Conservation (phyloP, 306 rosid genomes). For the Acacia crassicarpa region DNA sequence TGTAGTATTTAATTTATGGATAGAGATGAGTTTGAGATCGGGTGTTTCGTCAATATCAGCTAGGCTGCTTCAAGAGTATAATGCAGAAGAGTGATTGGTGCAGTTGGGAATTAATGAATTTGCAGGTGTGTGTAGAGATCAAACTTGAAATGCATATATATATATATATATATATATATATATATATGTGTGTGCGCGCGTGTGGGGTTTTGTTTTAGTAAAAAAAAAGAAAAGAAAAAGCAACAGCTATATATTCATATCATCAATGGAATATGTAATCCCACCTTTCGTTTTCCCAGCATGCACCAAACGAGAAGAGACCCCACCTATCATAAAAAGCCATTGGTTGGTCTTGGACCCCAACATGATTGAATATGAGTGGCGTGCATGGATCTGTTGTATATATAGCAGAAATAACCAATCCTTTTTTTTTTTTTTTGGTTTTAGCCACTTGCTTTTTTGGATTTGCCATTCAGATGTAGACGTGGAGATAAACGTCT, state of each 20-base stretch:
- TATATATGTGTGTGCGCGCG: background rate
- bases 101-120: slow-evolving; percentile 2
- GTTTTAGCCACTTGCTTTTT: background rate
- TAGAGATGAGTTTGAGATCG: background rate
- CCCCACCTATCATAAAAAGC: background rate
- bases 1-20: too few relatives aligned
- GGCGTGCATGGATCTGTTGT: background rate
- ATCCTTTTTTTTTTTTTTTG: background rate
- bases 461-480: slow-evolving; percentile 18
- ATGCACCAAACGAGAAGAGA: slow-evolving; percentile 9
- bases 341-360: background rate
- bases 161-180: background rate
- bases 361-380: background rate
- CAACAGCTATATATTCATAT: background rate
- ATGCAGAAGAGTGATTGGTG: background rate
- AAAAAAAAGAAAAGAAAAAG: background rate
- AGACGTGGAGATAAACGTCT: slow-evolving; percentile 6
- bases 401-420: background rate
- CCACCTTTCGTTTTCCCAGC: slow-evolving; percentile 12
- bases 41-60: slow-evolving; percentile 25
- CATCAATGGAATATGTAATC: slow-evolving; percentile 18
- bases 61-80: background rate
- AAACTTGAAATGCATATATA: slow-evolving; percentile 4
- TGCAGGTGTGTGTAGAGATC: background rate
- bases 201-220: background rate